Percentiles rank a stretch among this genome's conserved stretches.
Evolutionary conservation across 164 flowering plant species (phyloP).

Genomic region (Macadamia integrifolia): DNA sequence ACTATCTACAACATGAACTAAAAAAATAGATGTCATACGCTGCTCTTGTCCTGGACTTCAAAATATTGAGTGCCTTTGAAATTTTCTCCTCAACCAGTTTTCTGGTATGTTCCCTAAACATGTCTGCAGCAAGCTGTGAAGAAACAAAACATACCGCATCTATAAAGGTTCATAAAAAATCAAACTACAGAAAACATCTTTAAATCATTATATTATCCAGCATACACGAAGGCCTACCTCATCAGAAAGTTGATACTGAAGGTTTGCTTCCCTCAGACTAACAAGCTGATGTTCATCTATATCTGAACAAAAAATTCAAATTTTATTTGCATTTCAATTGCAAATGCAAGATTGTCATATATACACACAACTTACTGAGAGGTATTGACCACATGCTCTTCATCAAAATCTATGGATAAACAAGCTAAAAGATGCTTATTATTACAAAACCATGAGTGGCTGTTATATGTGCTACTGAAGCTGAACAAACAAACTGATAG

Average conservation of each 20-base stretch:
- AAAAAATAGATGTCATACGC: conserved; percentile 35
- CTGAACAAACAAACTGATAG: no score
- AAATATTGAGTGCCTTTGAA: conserved; percentile 45
- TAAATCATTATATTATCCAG: background rate
- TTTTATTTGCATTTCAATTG: background rate
- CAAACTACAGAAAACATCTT: background rate
- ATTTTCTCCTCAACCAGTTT: conserved; percentile 75
- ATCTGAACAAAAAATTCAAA: conserved; percentile 34
- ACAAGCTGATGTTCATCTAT: conserved; percentile 48
- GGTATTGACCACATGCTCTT: no score
- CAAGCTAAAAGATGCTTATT: no score
- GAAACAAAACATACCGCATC: conserved; percentile 5
- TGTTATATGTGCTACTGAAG: no score
- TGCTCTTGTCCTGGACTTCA: conserved; percentile 70
- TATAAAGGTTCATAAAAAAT: conserved; percentile 2
- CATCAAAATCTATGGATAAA: no score
- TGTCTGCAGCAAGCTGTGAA: conserved; percentile 82
- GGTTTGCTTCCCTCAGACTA: conserved; percentile 68
- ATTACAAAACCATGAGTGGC: no score
- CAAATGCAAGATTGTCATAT: background rate
- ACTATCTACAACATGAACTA: background rate
- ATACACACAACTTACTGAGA: no score
- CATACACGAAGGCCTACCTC: conserved; percentile 47
- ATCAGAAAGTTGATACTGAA: conserved; percentile 64
- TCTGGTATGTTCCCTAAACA: conserved; percentile 71